phyloP scores from a whole-genome alignment of 768 basidiomycete genomes.

The Rhodosporidiobolus odoratus region DNA sequence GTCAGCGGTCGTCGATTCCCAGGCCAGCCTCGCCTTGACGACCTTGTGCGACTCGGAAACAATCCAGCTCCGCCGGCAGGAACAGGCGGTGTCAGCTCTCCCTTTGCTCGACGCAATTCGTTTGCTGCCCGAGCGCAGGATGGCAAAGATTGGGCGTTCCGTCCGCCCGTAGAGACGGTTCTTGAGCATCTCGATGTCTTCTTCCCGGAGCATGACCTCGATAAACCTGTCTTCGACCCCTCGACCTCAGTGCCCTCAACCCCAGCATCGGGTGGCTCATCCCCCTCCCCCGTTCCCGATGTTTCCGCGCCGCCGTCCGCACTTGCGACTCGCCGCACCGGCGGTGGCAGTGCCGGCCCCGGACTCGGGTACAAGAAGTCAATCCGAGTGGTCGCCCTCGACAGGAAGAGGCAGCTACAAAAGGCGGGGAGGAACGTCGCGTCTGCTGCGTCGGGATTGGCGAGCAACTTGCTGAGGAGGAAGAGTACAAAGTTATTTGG shows the following conservation, averaged over 20 bases:
- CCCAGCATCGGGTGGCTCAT: slow-evolving; percentile 55
- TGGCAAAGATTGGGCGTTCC: slow-evolving; percentile 39
- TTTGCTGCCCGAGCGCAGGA: slow-evolving; percentile 32
- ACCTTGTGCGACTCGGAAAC: slow-evolving; percentile 13
- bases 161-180: slow-evolving; percentile 62
- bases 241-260: slow-evolving; percentile 73
- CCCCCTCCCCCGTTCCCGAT: slow-evolving; percentile 42
- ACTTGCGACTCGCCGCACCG: slow-evolving; percentile 43
- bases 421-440: slow-evolving; percentile 51
- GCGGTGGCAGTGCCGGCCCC: slow-evolving; percentile 1
- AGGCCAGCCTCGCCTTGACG: slow-evolving; percentile 12
- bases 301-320: not conserved
- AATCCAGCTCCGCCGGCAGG: not conserved
- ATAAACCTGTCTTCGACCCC: slow-evolving; percentile 85
- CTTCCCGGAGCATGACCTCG: slow-evolving; percentile 93
- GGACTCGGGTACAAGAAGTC: slow-evolving; percentile 67
- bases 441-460: slow-evolving; percentile 26
- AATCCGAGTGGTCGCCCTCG: slow-evolving; percentile 84
- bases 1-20: not conserved
- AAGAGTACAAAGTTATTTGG: slow-evolving; percentile 95
- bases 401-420: slow-evolving; percentile 71
- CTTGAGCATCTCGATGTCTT: slow-evolving; percentile 87
- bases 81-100: not conserved
- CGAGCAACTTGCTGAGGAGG: slow-evolving; percentile 57
- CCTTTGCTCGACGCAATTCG: slow-evolving; percentile 26